Percentiles rank a stretch among this genome's conserved stretches.
Conservation (phyloP, 331 rosid genomes). For the Quercus phellos region DNA sequence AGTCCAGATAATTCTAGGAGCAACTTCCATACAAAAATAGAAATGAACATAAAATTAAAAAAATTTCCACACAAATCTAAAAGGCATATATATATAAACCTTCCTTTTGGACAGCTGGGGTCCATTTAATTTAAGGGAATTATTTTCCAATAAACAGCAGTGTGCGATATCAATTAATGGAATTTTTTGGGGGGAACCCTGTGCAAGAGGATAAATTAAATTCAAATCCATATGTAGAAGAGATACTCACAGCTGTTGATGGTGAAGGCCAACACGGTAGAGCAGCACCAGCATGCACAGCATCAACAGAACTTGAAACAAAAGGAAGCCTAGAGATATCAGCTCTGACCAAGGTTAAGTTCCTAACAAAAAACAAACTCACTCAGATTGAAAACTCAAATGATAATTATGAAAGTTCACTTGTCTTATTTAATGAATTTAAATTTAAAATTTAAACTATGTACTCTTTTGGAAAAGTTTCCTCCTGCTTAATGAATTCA, state of each 20-base stretch:
- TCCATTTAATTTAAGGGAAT: not conserved
- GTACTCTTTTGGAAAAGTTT: conserved; percentile 75
- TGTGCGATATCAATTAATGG: not conserved
- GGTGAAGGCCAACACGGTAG: conserved; percentile 98
- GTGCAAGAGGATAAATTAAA: conserved; percentile 11
- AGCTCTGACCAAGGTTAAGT: conserved; percentile 70
- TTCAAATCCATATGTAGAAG: conserved; percentile 10
- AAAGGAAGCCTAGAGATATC: conserved; percentile 91
- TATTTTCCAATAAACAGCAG: not conserved
- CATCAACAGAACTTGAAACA: conserved; percentile 77
- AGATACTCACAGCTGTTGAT: conserved; percentile 63
- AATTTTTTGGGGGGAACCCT: not conserved
- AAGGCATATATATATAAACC: not conserved
- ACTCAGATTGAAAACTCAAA: not conserved
- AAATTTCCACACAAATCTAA: not conserved
- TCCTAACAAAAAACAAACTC: conserved; percentile 37
- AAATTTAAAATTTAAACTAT: conserved; percentile 13
- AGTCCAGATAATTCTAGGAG: not conserved
- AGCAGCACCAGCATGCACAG: conserved; percentile 96
- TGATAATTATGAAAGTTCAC: not conserved
- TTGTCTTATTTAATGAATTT: not conserved
- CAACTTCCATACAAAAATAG: too few species aligned
- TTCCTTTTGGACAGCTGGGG: not conserved
- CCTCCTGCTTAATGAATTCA: conserved; percentile 76
- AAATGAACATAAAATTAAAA: not conserved